Percentiles rank a stretch among this genome's conserved stretches.
phyloP scores from a whole-genome alignment of 2,329 filamentous ascomycete genomes.

The Mycosphaerella sp. region DNA sequence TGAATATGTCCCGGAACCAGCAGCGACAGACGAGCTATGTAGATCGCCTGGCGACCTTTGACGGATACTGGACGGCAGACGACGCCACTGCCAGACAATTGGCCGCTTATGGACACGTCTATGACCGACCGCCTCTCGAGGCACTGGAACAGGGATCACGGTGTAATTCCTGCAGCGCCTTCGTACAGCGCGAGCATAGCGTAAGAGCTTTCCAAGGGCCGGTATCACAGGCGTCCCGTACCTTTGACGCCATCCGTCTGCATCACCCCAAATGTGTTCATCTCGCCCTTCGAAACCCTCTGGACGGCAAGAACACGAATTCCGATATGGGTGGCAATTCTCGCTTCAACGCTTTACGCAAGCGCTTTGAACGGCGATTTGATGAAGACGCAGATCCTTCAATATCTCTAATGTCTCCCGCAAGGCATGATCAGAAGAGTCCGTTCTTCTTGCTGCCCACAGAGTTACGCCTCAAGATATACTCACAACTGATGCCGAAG shows the following conservation, averaged over 20 bases:
- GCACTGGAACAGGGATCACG: constrained; percentile 29
- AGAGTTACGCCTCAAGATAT: constrained; percentile 57
- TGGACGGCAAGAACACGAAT: constrained; percentile 15
- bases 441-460: constrained; percentile 47
- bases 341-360: constrained; percentile 15
- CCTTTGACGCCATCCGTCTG: constrained; percentile 13
- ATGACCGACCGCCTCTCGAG: constrained; percentile 29
- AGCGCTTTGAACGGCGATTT: constrained; percentile 11
- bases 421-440: constrained; percentile 14
- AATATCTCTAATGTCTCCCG: neutral
- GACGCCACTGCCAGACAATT: constrained; percentile 26
- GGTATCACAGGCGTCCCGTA: neutral
- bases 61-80: constrained; percentile 23
- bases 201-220: constrained; percentile 22
- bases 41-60: constrained; percentile 19
- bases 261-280: constrained; percentile 24
- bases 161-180: constrained; percentile 26
- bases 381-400: neutral
- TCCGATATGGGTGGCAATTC: constrained; percentile 5
- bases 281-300: constrained; percentile 25
- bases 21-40: constrained; percentile 7
- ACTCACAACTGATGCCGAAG: constrained; percentile 35
- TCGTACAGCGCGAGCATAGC: constrained; percentile 24
- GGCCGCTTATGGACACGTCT: constrained; percentile 31
- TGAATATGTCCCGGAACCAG: constrained; percentile 1